These are phyloP conservation scores for Knufia fluminis DNA, from an alignment of 2,329 filamentous ascomycete species.

Conservation along the genomic window DNA sequence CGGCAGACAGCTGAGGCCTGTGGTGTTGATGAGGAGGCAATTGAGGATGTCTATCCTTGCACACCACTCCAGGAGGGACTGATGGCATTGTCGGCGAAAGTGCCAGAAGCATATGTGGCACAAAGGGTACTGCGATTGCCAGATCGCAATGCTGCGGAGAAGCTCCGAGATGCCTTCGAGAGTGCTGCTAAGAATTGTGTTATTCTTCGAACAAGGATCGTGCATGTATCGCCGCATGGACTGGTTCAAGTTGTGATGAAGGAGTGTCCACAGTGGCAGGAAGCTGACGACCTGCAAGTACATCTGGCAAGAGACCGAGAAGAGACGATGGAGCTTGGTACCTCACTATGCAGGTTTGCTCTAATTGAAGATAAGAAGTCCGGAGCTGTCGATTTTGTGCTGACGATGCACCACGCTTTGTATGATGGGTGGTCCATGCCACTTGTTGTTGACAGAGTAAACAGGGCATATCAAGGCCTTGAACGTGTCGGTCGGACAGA, in stretches of 20 bases:
- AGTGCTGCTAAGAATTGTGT: conserved; percentile 35
- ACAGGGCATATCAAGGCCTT: conserved; percentile 27
- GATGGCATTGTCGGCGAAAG: conserved; percentile 39
- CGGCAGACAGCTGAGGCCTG: conserved; percentile 29
- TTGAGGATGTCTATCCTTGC: conserved; percentile 36
- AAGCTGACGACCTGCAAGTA: conserved; percentile 24
- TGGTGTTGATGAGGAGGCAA: conserved; percentile 22
- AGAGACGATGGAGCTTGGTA: conserved; percentile 29
- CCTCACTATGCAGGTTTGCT: conserved; percentile 28
- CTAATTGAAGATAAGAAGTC: conserved; percentile 26
- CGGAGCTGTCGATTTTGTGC: conserved; percentile 34
- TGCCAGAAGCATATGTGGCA: conserved; percentile 41
- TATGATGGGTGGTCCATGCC: conserved; percentile 43
- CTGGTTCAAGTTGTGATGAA: conserved; percentile 35
- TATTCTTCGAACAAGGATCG: conserved; percentile 42
- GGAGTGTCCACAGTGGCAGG: conserved; percentile 29
- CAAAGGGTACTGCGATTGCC: conserved; percentile 36
- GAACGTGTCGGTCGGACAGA: conserved; percentile 11
- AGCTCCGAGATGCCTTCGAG: conserved; percentile 41
- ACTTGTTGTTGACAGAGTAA: conserved; percentile 30
- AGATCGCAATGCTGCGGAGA: conserved; percentile 30
- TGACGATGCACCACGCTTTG: conserved; percentile 44
- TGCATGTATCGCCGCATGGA: conserved; percentile 30
- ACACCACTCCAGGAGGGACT: conserved; percentile 38
- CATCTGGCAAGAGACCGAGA: conserved; percentile 23